Evolutionary conservation across 2,329 filamentous ascomycete species (phyloP).

Genomic region (Cladobotryum protrusum): DNA sequence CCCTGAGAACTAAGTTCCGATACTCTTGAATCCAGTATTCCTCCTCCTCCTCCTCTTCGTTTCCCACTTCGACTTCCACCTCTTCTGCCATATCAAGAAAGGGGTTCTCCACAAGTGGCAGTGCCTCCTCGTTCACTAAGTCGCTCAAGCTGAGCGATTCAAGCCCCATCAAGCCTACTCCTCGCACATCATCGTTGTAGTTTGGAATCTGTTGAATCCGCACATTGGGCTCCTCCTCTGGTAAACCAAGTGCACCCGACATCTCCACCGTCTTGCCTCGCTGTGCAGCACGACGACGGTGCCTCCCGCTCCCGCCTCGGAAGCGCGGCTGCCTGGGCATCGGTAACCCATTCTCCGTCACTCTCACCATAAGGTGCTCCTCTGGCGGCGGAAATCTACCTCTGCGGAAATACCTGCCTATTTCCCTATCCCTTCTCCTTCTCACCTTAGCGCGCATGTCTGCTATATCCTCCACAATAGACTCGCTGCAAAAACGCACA

Average conservation of each 20-base stretch:
- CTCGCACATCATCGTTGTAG: not conserved
- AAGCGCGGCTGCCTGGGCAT: constrained; percentile 5
- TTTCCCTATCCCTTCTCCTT: not conserved
- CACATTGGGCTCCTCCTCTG: not conserved
- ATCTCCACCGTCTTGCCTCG: not conserved
- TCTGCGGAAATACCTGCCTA: not conserved
- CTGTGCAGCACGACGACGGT: not conserved
- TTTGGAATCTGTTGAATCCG: not conserved
- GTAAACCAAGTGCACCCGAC: not conserved
- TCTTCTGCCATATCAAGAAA: not conserved
- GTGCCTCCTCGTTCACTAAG: not conserved
- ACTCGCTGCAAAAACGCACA: not conserved
- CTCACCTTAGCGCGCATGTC: constrained; percentile 1
- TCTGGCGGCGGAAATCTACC: not conserved
- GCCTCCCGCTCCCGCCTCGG: not conserved
- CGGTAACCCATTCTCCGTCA: constrained; percentile 5
- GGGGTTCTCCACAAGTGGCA: not conserved
- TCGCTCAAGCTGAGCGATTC: not conserved
- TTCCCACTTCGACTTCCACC: not conserved
- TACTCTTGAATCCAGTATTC: not conserved
- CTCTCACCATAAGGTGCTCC: not conserved
- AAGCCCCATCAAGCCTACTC: no score
- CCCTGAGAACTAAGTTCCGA: not conserved
- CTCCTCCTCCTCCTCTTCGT: not conserved
- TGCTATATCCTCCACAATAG: constrained; percentile 1